These are phyloP conservation scores for Colletotrichum cuscutae DNA, from an alignment of 2,329 filamentous ascomycete species.

Conservation along the genomic window DNA sequence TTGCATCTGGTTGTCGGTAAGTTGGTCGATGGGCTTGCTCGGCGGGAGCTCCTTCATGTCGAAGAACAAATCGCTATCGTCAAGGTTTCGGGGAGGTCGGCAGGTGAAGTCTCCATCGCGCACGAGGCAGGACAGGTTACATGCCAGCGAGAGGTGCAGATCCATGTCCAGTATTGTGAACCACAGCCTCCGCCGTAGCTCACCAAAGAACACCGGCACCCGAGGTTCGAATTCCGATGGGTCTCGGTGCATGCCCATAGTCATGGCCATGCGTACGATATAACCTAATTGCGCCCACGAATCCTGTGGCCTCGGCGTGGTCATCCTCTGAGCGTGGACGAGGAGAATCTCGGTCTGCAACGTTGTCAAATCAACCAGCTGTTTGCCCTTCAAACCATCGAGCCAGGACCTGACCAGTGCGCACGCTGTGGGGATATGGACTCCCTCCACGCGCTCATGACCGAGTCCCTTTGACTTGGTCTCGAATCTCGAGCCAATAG, in stretches of 20 bases:
- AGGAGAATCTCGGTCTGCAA: constrained; percentile 66
- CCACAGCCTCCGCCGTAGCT: constrained; percentile 65
- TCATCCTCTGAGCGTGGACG: constrained; percentile 63
- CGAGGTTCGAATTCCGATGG: constrained; percentile 62
- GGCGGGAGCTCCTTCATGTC: constrained; percentile 60
- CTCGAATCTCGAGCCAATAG: constrained; percentile 63
- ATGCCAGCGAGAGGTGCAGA: constrained; percentile 63
- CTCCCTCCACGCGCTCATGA: constrained; percentile 62
- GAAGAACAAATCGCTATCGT: constrained; percentile 60
- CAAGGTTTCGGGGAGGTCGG: constrained; percentile 62
- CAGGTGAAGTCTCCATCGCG: constrained; percentile 65
- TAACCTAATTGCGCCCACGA: constrained; percentile 66
- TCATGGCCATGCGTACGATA: constrained; percentile 67
- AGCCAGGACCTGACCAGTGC: constrained; percentile 65
- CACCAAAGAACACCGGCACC: constrained; percentile 62
- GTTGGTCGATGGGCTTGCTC: constrained; percentile 60
- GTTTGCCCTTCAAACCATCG: constrained; percentile 61
- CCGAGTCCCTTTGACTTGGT: constrained; percentile 61
- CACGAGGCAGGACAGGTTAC: constrained; percentile 61
- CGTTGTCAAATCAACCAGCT: constrained; percentile 61
- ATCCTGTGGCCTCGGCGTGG: constrained; percentile 58
- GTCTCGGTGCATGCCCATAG: constrained; percentile 68
- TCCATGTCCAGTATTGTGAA: constrained; percentile 68
- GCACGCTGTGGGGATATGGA: constrained; percentile 67
- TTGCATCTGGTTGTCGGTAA: constrained; percentile 64